phyloP scores from a whole-genome alignment of 768 basidiomycete genomes.

The Lentinula aciculospora region DNA sequence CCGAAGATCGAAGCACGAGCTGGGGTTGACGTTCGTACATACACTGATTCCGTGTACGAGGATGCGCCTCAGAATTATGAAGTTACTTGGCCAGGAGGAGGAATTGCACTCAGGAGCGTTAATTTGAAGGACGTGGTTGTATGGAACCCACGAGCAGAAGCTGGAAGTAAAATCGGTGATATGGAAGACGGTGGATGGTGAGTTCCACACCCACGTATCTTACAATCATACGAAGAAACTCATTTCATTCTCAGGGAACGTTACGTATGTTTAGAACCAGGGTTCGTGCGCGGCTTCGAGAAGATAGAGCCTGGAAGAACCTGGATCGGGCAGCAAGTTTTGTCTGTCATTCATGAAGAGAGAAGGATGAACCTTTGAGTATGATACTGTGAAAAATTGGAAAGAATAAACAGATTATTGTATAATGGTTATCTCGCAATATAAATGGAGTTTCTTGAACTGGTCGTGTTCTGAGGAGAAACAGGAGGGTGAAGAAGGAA shows the following conservation, averaged over 20 bases:
- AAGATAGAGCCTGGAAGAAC: conserved; percentile 54
- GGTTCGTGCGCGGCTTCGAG: conserved; percentile 71
- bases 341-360: conserved; percentile 39
- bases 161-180: conserved; percentile 72
- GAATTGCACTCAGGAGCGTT: conserved; percentile 44
- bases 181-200: conserved; percentile 91
- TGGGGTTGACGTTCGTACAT: conserved; percentile 58
- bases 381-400: too few species aligned
- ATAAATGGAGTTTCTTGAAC: too few species aligned
- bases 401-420: too few species aligned
- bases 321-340: conserved; percentile 74
- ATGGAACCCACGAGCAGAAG: conserved; percentile 84
- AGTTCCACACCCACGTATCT: conserved; percentile 14
- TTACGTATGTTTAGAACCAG: conserved; percentile 92
- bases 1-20: conserved; percentile 56
- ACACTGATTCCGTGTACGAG: conserved; percentile 78
- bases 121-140: conserved; percentile 79
- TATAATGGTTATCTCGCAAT: too few species aligned
- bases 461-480: too few species aligned
- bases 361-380: conserved; percentile 16
- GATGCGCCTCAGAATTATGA: conserved; percentile 50
- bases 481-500: too few species aligned
- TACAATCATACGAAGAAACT: neutral
- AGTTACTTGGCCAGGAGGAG: conserved; percentile 54
- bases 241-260: conserved; percentile 48